phyloP scores from a whole-genome alignment of 2,329 filamentous ascomycete genomes.

The Penicillium sp. region DNA sequence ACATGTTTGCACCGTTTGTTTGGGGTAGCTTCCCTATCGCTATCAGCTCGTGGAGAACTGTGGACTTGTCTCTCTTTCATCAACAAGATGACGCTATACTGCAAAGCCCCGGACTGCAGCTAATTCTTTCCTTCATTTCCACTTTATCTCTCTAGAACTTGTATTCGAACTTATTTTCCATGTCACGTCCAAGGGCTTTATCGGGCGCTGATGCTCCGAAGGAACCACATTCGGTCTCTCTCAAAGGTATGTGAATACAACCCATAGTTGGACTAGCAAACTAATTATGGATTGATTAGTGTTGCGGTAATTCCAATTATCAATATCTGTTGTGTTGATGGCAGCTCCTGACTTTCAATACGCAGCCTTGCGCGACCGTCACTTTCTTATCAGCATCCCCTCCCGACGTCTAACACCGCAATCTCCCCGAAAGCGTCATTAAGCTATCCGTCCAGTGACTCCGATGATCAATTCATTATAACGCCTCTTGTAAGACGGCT shows the following conservation, averaged over 20 bases:
- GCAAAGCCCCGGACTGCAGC: neutral
- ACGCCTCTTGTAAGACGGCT: slow-evolving; percentile 48
- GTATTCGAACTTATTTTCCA: slow-evolving; percentile 14
- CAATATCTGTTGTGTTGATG: neutral
- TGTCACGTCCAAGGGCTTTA: slow-evolving; percentile 45
- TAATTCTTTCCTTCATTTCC: neutral
- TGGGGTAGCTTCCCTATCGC: slow-evolving; percentile 22
- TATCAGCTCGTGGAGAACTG: slow-evolving; percentile 14
- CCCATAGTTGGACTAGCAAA: neutral
- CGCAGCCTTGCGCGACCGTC: slow-evolving; percentile 71
- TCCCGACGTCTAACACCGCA: slow-evolving; percentile 47
- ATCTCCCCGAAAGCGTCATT: slow-evolving; percentile 66
- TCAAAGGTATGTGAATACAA: slow-evolving; percentile 57
- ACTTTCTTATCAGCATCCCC: slow-evolving; percentile 46
- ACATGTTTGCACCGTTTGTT: slow-evolving; percentile 27
- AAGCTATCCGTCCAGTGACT: slow-evolving; percentile 60
- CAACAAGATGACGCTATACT: slow-evolving; percentile 14
- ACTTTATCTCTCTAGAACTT: neutral
- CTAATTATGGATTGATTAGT: slow-evolving; percentile 26
- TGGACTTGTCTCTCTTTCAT: slow-evolving; percentile 3
- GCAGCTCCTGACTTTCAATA: slow-evolving; percentile 1
- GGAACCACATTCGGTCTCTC: slow-evolving; percentile 74
- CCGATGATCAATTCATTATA: slow-evolving; percentile 55
- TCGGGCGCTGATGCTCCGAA: slow-evolving; percentile 52
- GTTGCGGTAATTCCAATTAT: slow-evolving; percentile 35